These are phyloP conservation scores for Xylaria cubensis DNA, from an alignment of 495 filamentous ascomycete genomes.

Conservation along the genomic window DNA sequence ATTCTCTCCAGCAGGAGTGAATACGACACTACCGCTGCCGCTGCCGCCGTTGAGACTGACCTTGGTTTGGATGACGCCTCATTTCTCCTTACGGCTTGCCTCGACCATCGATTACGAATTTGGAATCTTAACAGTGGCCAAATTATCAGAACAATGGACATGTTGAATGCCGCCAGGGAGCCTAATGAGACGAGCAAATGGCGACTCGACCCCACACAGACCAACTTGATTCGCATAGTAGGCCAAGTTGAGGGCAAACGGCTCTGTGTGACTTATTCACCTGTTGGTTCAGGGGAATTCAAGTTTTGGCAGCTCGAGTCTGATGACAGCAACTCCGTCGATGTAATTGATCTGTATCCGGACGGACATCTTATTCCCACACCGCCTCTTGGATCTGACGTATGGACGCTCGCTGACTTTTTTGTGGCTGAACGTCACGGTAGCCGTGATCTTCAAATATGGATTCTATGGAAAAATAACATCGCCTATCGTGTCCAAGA, in stretches of 20 bases:
- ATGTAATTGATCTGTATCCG: conserved; percentile 74
- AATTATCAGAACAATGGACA: conserved; percentile 54
- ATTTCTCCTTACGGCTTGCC: conserved; percentile 80
- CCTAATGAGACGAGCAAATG: conserved; percentile 67
- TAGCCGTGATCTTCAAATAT: conserved; percentile 63
- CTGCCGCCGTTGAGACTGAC: conserved; percentile 57
- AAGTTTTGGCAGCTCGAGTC: conserved; percentile 89
- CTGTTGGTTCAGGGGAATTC: conserved; percentile 85
- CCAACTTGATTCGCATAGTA: conserved; percentile 75
- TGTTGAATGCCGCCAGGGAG: conserved; percentile 46
- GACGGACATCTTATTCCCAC: conserved; percentile 67
- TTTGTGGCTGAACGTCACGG: conserved; percentile 59
- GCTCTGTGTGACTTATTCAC: conserved; percentile 83
- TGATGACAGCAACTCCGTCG: conserved; percentile 64
- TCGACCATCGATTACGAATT: conserved; percentile 85
- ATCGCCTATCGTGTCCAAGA: conserved; percentile 75
- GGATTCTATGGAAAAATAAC: conserved; percentile 89
- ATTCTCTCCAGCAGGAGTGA: conserved; percentile 64
- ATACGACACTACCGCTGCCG: conserved; percentile 37
- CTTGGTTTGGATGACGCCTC: conserved; percentile 50
- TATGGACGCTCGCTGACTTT: conserved; percentile 90
- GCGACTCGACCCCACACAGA: conserved; percentile 76
- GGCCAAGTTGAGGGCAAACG: conserved; percentile 70
- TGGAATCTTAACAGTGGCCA: conserved; percentile 83
- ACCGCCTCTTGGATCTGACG: conserved; percentile 72